Evolutionary conservation across 805 yeast species (phyloP), one percentile per base, ranked within the genome.

Genomic region (Barnettozyma californica): DNA sequence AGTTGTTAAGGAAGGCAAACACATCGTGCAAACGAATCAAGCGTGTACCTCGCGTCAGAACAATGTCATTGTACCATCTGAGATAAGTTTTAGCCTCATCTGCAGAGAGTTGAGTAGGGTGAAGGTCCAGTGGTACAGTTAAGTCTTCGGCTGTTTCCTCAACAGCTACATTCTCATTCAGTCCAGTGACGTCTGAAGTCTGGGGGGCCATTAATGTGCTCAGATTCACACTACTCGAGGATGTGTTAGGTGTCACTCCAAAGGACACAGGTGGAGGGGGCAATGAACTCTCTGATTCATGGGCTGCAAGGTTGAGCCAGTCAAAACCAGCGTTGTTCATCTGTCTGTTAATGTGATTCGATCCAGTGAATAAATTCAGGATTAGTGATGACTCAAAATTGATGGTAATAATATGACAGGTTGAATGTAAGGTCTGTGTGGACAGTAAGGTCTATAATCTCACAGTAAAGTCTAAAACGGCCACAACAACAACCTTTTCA

Each of bases 51-150:
- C 85, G 84, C 46, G 91, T 77, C 41, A 86, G 75, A 34, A 86
- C 76, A 29, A 92, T 80, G 60, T 88, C 91, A 55, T 89, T 84
- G 65, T 91, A 92, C 99, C 99, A 92, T 55, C 97, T 73, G 56
- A 92, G 78, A 65, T 92, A 92, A 1, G 97, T 86, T 58, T 84
- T 80, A 11, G 81, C 77, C 65, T 92, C 99, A 48, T 84, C 86
- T 18, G 75, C 74, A 0, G 96, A 77, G 41, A 92, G 74, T 49
- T 88, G 88, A 42, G 75, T 77, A 1, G 79, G 75, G 1, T 83
- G 72, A n/a, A 87, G 67, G 2, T 89, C 78, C 44, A 86, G 65
- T 0, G 91, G 88, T 2, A 81, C 75, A 10, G 68, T 56, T 9
- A 68, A 52, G 41, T 77, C 79, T 21, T 68, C 69, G 6, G 44